Percentiles rank a stretch among this genome's conserved stretches.
Evolutionary conservation across 2,329 filamentous ascomycete genomes (phyloP).

Genomic region (Pestalotiopsis sp.): DNA sequence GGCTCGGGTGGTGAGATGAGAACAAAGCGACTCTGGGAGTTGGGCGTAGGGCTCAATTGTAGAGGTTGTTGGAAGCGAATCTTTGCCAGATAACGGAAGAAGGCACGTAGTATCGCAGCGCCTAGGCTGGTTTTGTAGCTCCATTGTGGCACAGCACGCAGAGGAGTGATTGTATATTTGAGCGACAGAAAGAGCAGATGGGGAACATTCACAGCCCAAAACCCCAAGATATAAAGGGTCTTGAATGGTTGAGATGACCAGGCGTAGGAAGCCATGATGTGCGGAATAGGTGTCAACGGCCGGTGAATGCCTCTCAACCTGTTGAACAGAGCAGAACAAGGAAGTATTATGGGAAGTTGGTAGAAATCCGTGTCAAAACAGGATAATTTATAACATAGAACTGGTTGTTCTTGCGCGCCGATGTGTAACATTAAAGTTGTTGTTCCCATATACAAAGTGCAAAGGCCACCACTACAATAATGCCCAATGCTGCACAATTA

Average conservation of each 20-base stretch:
- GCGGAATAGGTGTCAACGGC: background rate
- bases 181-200: conserved; percentile 18
- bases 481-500: no score
- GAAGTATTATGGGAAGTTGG: no score
- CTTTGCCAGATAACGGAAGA: conserved; percentile 14
- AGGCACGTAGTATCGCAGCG: conserved; percentile 13
- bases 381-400: no score
- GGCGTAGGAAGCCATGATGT: conserved; percentile 10
- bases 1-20: conserved; percentile 14
- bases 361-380: no score
- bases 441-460: no score
- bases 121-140: conserved; percentile 16
- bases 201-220: background rate
- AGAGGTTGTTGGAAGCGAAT: conserved; percentile 17
- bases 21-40: conserved; percentile 17
- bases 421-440: no score
- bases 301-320: no score
- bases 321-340: no score
- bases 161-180: conserved; percentile 13
- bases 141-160: conserved; percentile 22
- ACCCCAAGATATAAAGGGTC: conserved; percentile 11
- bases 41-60: conserved; percentile 14
- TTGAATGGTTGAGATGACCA: conserved; percentile 20
- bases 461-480: background rate
- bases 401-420: no score